A percentile compares a stretch with the other conserved stretches of the same genome.
Conservation (phyloP, 2,329 filamentous ascomycete genomes). For the Tolypocladium cylindrosporum region DNA sequence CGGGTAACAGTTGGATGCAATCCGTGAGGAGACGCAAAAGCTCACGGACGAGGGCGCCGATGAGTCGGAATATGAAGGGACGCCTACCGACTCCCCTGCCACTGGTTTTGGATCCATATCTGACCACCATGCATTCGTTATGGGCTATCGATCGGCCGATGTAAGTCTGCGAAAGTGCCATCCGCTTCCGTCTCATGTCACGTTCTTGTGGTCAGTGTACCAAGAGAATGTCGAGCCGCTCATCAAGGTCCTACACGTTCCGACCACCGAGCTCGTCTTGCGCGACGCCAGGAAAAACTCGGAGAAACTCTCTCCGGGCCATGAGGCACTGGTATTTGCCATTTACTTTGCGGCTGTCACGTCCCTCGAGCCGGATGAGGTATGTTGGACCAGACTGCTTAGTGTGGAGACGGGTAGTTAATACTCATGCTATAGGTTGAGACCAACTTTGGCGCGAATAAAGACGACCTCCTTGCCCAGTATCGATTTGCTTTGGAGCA, state of each 20-base stretch:
- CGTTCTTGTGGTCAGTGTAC: constrained; percentile 60
- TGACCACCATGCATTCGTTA: constrained; percentile 62
- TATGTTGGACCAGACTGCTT: constrained; percentile 13
- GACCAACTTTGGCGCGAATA: constrained; percentile 32
- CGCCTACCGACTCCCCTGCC: constrained; percentile 31
- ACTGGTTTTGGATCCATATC: constrained; percentile 18
- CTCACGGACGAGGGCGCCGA: constrained; percentile 34
- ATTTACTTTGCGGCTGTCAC: constrained; percentile 50
- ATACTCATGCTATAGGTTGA: constrained; percentile 11
- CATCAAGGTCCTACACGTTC: constrained; percentile 61
- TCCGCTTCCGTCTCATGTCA: constrained; percentile 54
- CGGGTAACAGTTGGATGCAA: constrained; percentile 21
- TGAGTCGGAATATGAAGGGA: constrained; percentile 52
- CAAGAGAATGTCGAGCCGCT: constrained; percentile 66
- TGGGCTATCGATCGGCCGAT: constrained; percentile 62
- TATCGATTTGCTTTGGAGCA: constrained; percentile 47
- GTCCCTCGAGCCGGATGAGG: constrained; percentile 51
- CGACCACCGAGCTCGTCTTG: constrained; percentile 52
- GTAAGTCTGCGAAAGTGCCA: constrained; percentile 57
- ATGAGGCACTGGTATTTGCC: constrained; percentile 55
- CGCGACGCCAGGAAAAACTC: constrained; percentile 50
- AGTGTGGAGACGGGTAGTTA: background rate
- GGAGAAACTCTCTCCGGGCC: constrained; percentile 42
- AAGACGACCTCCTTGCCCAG: constrained; percentile 32
- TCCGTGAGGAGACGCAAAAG: constrained; percentile 39